Evolutionary conservation across 441 rosid species (phyloP), one percentile per base, ranked within the genome.

Genomic region (Brassica balearica): DNA sequence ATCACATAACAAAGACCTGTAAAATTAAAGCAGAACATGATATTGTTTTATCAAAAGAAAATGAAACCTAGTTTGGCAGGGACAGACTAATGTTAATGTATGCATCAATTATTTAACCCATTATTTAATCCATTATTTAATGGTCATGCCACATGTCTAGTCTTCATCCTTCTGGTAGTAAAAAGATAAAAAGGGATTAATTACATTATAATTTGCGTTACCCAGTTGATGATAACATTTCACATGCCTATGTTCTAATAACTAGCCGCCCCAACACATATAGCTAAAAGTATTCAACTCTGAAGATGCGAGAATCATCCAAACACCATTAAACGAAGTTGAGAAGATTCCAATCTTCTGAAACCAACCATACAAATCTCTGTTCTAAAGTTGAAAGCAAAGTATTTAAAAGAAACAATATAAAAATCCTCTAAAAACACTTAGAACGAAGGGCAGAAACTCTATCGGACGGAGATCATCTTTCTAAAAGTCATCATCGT

Each of bases 401-500:
- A 53, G 78, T 68, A 53, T 23, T 48, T 4, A 67, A 64, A 64
- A 19, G 23, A 17, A 20, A 8, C 56, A 59, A 20, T 58, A 5
- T 29, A 29, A 60, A 32, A 20, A 20, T 6, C 75, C 75, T 78
- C 68, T 72, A 59, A 53, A 46, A 72, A 64, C 77, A 66, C 56
- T 66, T 43, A 2, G 20, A 51, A 56, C 6, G 19, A 59, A 3
- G 36, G 56, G 64, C 29, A 59, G 19, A 43, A 36, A 61, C 34
- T 60, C 77, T 58, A 56, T 1, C 55, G 51, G 46, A 60, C 62
- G 48, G 48, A 68, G n/a, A n/a, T n/a, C n/a, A n/a, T n/a, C n/a
- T n/a, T n/a, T n/a, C 77, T 82, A 87, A 65, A 85, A 90, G 8
- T 87, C 87, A 29, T 85, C 92, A 9, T 90, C 92, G 3, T 90